Base-by-base conservation (phyloP, 2,329 filamentous ascomycete species). In the Phyllosticta citribraziliensis region DNA sequence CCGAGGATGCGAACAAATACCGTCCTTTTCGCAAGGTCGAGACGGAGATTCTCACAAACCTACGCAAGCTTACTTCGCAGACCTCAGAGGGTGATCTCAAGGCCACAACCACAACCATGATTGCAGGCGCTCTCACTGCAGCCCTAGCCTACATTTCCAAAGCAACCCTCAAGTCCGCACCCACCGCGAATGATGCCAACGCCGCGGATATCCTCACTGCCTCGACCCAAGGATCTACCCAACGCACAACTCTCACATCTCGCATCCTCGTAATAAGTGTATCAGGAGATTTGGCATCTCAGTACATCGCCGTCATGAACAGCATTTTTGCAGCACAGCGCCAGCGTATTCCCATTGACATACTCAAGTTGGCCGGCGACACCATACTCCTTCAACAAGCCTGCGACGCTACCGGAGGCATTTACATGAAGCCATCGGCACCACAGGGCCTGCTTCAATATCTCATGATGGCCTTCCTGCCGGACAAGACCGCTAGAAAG, bases 301-400 rank as follows among this genome's bases (percentile, higher is more conserved):
- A 97, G 74, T 99, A 99, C 77, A 99, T 99, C 61, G 88, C 93
- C 0, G 94, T 96, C 67, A 99, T 99, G 94, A 99, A 99, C 76
- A 85, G 88, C 68, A 96, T 97, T 64, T 99, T 99, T 75, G 94
- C 94, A 2, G 94, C 93, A 63, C 89, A 96, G 69, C 87, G 93
- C 65, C 83, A 91, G 60, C 84, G 85, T 67, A 91, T 99, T 65
- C 89, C 92, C 24, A 91, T 99, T 68, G 94, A 99, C 73, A 93
- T 96, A 35, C 83, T 96, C 63, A 88, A 95, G 66, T 80, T 99
- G 12, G 85, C 88, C 52, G 91, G 90, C 22, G 85, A 91, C 67
- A 90, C 93, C 0, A 92, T 96, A 11, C 95, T 99, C 73, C 80
- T 99, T 56, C 93, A 99, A 71, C 94, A 99, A 76, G 94, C 94